Percentiles rank a stretch among this genome's conserved stretches.
Evolutionary conservation across 768 basidiomycete species (phyloP).

Genomic region (Kwoniella dejecticola): DNA sequence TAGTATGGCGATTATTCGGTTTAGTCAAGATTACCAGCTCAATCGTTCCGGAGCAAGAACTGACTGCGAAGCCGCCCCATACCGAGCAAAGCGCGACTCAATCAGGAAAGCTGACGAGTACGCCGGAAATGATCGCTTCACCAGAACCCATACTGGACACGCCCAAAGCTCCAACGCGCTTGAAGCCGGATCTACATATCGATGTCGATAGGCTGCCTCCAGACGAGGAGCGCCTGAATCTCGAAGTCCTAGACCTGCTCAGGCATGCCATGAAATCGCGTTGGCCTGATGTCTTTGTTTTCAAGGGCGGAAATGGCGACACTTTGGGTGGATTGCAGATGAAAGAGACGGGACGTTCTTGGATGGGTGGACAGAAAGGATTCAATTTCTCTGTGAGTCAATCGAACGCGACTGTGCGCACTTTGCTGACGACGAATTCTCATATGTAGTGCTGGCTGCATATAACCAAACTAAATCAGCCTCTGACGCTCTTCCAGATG

Average conservation of each 20-base stretch:
- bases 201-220: conserved; percentile 5
- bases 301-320: conserved; percentile 27
- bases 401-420: not conserved
- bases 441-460: conserved; percentile 49
- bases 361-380: conserved; percentile 45
- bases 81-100: not conserved
- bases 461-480: conserved; percentile 48
- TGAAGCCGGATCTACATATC: conserved; percentile 9
- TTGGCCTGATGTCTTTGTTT: conserved; percentile 48
- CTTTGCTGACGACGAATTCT: too few relatives aligned
- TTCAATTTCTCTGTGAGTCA: conserved; percentile 51
- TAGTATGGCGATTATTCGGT: conserved; percentile 45
- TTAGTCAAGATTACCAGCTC: conserved; percentile 24
- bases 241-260: conserved; percentile 51
- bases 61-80: not conserved
- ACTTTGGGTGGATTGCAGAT: conserved; percentile 39
- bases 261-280: conserved; percentile 45
- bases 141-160: not conserved
- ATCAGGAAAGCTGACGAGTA: not conserved
- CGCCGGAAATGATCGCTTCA: conserved; percentile 1
- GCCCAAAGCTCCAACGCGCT: not conserved
- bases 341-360: conserved; percentile 39
- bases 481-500: conserved; percentile 46
- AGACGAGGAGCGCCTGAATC: conserved; percentile 31
- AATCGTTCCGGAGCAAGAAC: conserved; percentile 1